Percentiles rank a stretch among this genome's conserved stretches.
phyloP scores from a whole-genome alignment of 2,329 filamentous ascomycete genomes.

The Cladosporium sp. region DNA sequence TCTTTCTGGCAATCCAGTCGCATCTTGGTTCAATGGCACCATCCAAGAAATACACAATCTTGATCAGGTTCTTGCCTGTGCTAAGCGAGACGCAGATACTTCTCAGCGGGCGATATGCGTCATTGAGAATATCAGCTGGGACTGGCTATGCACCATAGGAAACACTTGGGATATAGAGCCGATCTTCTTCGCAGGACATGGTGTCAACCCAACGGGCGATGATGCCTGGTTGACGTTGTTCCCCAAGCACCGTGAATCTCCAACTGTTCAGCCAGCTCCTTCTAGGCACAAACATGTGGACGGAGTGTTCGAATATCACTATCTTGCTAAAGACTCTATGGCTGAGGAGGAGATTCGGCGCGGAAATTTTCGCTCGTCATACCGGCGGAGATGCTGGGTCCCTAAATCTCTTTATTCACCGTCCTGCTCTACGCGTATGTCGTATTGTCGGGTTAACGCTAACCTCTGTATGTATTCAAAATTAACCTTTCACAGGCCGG shows the following conservation, averaged over 20 bases:
- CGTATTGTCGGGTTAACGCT: conserved; percentile 6
- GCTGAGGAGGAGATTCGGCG: background rate
- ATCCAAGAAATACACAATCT: background rate
- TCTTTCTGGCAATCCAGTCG: background rate
- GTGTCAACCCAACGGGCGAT: background rate
- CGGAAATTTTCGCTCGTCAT: background rate
- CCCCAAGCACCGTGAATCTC: background rate
- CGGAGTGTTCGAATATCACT: conserved; percentile 3
- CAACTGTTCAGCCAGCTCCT: background rate
- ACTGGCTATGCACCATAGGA: conserved; percentile 1
- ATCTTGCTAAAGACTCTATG: background rate
- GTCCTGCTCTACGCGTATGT: conserved; percentile 5
- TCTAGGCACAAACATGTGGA: background rate
- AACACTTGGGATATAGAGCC: background rate
- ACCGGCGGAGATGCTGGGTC: background rate
- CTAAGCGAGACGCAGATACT: background rate
- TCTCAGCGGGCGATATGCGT: background rate
- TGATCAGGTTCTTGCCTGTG: background rate
- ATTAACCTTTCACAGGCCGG: no score
- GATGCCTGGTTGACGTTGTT: background rate
- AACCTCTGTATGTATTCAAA: background rate
- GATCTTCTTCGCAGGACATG: background rate
- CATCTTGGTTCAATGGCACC: conserved; percentile 1
- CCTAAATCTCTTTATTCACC: background rate
- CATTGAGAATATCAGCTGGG: conserved; percentile 1